phyloP scores from a whole-genome alignment of 352 stramenopile genomes.

The Globisporangium heterothallicum region DNA sequence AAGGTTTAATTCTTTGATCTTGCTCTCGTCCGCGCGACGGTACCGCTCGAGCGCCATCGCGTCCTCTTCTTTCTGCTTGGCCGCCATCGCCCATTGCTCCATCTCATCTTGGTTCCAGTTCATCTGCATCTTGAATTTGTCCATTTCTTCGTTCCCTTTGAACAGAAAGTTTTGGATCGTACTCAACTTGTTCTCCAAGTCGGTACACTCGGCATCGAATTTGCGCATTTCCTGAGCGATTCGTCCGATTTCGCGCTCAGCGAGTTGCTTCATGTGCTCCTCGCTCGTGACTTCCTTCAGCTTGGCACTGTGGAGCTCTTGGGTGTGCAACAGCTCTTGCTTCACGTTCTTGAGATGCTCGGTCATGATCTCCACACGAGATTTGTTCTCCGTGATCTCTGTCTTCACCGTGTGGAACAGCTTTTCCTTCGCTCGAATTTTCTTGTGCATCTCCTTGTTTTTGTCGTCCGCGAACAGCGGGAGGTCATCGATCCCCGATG shows the following conservation, averaged over 20 bases:
- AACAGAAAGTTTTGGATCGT: slow-evolving; percentile 89
- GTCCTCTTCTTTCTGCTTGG: slow-evolving; percentile 96
- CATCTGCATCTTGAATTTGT: slow-evolving; percentile 95
- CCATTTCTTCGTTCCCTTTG: slow-evolving; percentile 92
- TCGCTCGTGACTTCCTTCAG: slow-evolving; percentile 91
- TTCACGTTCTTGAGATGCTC: slow-evolving; percentile 96
- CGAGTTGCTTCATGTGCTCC: slow-evolving; percentile 90
- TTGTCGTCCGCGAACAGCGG: slow-evolving; percentile 86
- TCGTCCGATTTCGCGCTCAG: slow-evolving; percentile 86
- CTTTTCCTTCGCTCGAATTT: slow-evolving; percentile 80
- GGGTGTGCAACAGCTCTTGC: slow-evolving; percentile 93
- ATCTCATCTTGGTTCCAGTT: slow-evolving; percentile 98
- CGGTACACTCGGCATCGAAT: slow-evolving; percentile 63
- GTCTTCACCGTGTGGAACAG: slow-evolving; percentile 50
- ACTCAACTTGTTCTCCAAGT: slow-evolving; percentile 85
- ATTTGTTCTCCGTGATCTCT: slow-evolving; percentile 76
- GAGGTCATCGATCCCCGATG: slow-evolving; percentile 83
- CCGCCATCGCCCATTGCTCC: slow-evolving; percentile 94
- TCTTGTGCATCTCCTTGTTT: slow-evolving; percentile 75
- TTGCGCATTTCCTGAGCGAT: slow-evolving; percentile 70
- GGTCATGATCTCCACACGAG: slow-evolving; percentile 92
- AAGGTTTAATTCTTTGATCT: slow-evolving; percentile 93
- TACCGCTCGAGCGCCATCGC: slow-evolving; percentile 92
- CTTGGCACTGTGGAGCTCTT: slow-evolving; percentile 90
- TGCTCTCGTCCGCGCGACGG: slow-evolving; percentile 89